Base-by-base conservation (phyloP, 2,329 filamentous ascomycete genomes). In the Fusarium clavum region DNA sequence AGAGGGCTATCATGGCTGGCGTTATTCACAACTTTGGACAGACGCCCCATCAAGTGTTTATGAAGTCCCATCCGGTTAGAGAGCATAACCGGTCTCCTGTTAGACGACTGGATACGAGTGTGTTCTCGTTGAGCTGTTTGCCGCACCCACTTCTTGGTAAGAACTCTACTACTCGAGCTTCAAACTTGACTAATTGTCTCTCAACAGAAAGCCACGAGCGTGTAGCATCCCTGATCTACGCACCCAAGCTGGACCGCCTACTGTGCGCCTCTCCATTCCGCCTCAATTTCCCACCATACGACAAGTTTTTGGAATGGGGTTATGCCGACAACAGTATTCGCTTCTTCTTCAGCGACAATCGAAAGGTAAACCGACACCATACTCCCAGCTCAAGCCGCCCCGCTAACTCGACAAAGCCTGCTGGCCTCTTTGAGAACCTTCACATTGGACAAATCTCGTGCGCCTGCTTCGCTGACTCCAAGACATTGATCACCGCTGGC, bases 21-120 rank as follows among this genome's bases (percentile, higher is more conserved):
- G 97, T 98, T 72, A 98, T 99, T 74, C 95, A 99, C 80, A 98
- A 98, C 74, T 99, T 99, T 79, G 96, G 96, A 1, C 96, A 99
- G 79, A 99, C 97, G 3, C 96, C 97, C 3, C 92, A 97, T 73
- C 97, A 99, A 78, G 92, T 98, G 18, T 99, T 98, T 78, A 88
- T 89, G 46, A 91, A 91, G 62, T 86, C 92, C 14, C 96, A 99
- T 79, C 90, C 92, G 6, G 82, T 87, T n/a, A 88, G 91, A 16
- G 94, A 97, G 70, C 87, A 92, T 59, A 81, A 86, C 7, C 84
- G 88, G 24, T 87, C 90, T 57, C 90, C 89, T 8, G 83, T 87
- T 5, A 89, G 88, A 60, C 88, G 93, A 59, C 84, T 99, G 0
- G 95, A 99, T 78, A 92, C 89, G 0, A 87, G 91, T 1, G 90